Base-by-base conservation (phyloP, 257 asterid species). In the Solanum etuberosum region DNA sequence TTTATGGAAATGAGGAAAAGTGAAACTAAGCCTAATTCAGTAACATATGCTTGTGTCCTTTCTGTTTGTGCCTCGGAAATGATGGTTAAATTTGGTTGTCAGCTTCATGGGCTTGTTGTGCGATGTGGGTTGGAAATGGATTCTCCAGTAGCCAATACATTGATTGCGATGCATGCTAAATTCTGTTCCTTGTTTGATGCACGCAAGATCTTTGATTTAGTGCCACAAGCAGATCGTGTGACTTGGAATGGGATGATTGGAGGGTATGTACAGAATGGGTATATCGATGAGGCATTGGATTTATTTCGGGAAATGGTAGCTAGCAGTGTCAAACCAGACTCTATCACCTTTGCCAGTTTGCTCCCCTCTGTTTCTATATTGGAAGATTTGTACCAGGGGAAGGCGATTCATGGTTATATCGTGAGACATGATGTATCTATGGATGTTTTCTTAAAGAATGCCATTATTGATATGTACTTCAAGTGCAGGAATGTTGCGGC, bases 211-310 rank as follows among this genome's bases (percentile, higher is more conserved):
- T 97, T 95, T 87, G 94, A 95, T 89, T 89, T 61, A 9, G 86
- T 90, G 18, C 71, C 18, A 40, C 88, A 84, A 71, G 89, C 91
- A 74, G 94, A 92, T 85, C 71, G 71, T 34, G 92, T 97, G 83
- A 89, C 95, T 6, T 97, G 98, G 98, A 97, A 95, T 87, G 95
- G 91, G 37, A 95, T 97, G 92, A 93, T 97, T 57, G 97, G 97
- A 65, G 98, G 98, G 59, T 94, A 92, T 87, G 94, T 93, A 20
- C 98, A 93, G 88, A 95, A 94, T 48, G 98, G 98, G 70, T 87
- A 80, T 48, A 92, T 94, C 93, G 70, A 85, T 15, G 97, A 94
- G 67, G 96, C 93, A 7, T 43, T 93, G 88, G 89, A 86, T 74
- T 88, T 93, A 88, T 94, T 97, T 77, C 85, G 54, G 32, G 85